Percentiles rank a stretch among this genome's conserved stretches.
These are phyloP conservation scores for Plantago lanceolata DNA, from an alignment of 305 asterid genomes.

Conservation along the genomic window DNA sequence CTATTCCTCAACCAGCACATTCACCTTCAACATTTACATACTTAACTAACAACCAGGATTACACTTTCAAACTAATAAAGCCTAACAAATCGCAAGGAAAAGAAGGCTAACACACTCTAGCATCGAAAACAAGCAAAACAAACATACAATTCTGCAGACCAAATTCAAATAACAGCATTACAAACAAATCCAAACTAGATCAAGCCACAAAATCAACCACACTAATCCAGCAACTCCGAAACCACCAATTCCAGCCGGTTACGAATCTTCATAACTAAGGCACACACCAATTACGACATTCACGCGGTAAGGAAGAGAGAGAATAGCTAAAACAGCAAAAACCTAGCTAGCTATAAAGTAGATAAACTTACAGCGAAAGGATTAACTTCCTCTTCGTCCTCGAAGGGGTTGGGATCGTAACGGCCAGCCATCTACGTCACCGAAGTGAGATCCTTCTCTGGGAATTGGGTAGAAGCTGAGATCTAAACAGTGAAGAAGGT, in stretches of 20 bases:
- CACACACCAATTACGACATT: background rate
- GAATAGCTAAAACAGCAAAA: background rate
- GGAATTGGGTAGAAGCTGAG: too few species aligned
- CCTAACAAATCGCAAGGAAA: background rate
- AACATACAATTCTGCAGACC: background rate
- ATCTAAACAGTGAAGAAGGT: too few species aligned
- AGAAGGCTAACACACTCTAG: background rate
- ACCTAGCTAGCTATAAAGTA: background rate
- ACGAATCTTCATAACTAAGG: too few species aligned
- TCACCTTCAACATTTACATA: too few species aligned
- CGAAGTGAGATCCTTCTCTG: too few species aligned
- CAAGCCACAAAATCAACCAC: background rate
- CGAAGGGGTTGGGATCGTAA: constrained; percentile 17
- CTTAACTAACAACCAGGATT: too few species aligned
- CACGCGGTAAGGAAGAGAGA: too few species aligned
- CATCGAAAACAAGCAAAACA: background rate
- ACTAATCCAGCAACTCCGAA: background rate
- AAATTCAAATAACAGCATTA: background rate
- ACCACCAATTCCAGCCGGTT: background rate
- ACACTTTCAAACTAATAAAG: background rate
- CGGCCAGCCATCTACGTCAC: constrained; percentile 61
- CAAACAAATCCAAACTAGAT: background rate
- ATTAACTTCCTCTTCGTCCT: constrained; percentile 61
- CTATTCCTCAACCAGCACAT: too few species aligned
- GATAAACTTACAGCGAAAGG: constrained; percentile 65